These are phyloP conservation scores for Coniophora puteana DNA, from an alignment of 1,284 basidiomycete genomes.

Conservation along the genomic window DNA sequence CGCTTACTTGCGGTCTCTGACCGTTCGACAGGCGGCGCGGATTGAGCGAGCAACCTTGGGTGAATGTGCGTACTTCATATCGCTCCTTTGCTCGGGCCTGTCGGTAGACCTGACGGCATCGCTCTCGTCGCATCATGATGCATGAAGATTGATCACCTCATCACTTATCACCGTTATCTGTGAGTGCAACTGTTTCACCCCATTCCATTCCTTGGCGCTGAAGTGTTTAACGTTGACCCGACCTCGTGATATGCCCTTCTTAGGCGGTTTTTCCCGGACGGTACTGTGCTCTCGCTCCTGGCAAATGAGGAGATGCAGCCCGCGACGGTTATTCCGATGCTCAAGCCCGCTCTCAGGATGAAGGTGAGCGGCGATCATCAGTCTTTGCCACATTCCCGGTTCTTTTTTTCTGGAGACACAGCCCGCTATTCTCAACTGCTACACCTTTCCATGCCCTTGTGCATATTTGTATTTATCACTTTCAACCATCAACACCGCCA, in stretches of 20 bases:
- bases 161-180: conserved; percentile 85
- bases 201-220: too few relatives aligned
- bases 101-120: conserved; percentile 6
- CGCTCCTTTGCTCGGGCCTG: conserved; percentile 1
- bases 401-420: conserved; percentile 9
- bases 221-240: background rate
- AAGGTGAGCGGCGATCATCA: conserved; percentile 49
- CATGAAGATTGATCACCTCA: conserved; percentile 60
- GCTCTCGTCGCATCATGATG: too few relatives aligned
- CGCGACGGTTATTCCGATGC: conserved; percentile 69
- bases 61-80: conserved; percentile 53
- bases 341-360: conserved; percentile 74
- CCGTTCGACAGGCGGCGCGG: conserved; percentile 59
- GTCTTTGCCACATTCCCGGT: background rate
- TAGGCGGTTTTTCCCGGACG: conserved; percentile 87
- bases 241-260: conserved; percentile 9
- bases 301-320: conserved; percentile 80
- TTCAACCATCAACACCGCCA: too few relatives aligned
- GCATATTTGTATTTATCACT: too few relatives aligned
- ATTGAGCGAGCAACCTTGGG: conserved; percentile 78
- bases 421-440: background rate
- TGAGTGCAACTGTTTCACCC: conserved; percentile 33
- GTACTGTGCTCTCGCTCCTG: conserved; percentile 81
- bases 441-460: too few relatives aligned
- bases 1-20: conserved; percentile 6